Evolutionary conservation across 805 yeast species (phyloP).

Genomic region (Naumovozyma castellii): DNA sequence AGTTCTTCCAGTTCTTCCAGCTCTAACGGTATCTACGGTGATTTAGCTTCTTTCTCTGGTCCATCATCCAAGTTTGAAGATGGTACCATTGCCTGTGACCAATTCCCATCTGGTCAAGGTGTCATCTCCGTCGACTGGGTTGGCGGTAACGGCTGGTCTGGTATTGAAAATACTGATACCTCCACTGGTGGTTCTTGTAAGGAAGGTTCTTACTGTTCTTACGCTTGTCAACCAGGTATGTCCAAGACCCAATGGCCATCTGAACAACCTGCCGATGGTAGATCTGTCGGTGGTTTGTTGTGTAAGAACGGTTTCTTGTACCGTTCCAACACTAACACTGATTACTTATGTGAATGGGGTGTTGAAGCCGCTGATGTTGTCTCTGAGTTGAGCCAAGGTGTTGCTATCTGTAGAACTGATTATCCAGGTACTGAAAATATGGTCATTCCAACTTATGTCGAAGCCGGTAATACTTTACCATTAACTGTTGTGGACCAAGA

Average conservation of each 20-base stretch:
- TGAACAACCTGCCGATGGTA: constrained; percentile 80
- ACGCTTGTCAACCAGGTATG: constrained; percentile 98
- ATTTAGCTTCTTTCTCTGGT: constrained; percentile 44
- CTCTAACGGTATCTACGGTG: constrained; percentile 42
- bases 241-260: constrained; percentile 98
- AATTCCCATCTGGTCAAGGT: constrained; percentile 70
- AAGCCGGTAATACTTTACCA: constrained; percentile 56
- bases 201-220: constrained; percentile 93
- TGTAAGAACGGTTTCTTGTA: constrained; percentile 81
- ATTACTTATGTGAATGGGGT: constrained; percentile 89
- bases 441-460: constrained; percentile 84
- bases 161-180: constrained; percentile 34
- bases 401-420: constrained; percentile 95
- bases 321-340: constrained; percentile 62
- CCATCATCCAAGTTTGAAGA: constrained; percentile 58
- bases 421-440: constrained; percentile 99
- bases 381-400: constrained; percentile 52
- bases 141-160: constrained; percentile 43
- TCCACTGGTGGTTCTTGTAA: constrained; percentile 60
- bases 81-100: constrained; percentile 58
- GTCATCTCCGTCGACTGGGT: constrained; percentile 54
- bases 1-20: constrained; percentile 27
- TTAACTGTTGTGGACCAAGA: constrained; percentile 75
- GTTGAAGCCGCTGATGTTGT: constrained; percentile 58
- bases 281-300: constrained; percentile 86